Conservation (phyloP, 2,329 filamentous ascomycete genomes). For the Dactylellina parvicollis region DNA sequence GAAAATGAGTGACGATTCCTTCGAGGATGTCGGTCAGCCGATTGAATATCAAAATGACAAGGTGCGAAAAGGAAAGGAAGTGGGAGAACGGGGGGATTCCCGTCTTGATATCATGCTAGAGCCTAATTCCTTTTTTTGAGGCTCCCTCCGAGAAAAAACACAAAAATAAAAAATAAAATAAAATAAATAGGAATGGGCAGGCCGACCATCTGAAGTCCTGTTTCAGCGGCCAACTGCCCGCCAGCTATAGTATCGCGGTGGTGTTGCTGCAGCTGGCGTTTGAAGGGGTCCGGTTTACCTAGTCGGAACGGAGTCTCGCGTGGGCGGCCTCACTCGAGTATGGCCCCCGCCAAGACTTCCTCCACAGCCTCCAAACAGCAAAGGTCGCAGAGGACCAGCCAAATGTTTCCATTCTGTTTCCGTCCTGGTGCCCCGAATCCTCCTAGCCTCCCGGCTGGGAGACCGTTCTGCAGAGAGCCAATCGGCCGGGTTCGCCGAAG, state of each 20-base stretch:
- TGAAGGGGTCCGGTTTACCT: slow-evolving; percentile 43
- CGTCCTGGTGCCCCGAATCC: neutral
- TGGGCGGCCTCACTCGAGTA: neutral
- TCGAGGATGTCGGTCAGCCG: slow-evolving; percentile 32
- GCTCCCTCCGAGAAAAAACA: too few relatives aligned
- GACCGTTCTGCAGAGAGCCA: neutral
- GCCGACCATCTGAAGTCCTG: slow-evolving; percentile 7
- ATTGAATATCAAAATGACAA: slow-evolving; percentile 21
- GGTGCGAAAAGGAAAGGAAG: slow-evolving; percentile 8
- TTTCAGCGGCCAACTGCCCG: slow-evolving; percentile 22
- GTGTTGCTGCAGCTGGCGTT: slow-evolving; percentile 38
- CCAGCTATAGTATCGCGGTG: neutral
- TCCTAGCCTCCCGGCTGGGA: neutral
- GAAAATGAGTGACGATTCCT: slow-evolving; percentile 40
- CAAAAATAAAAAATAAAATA: too few relatives aligned
- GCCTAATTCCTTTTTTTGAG: slow-evolving; percentile 9
- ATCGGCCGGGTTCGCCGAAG: neutral
- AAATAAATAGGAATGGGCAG: too few relatives aligned
- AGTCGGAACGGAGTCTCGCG: slow-evolving; percentile 30
- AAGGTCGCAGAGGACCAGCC: slow-evolving; percentile 18
- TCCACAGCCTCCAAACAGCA: slow-evolving; percentile 26
- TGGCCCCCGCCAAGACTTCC: slow-evolving; percentile 34
- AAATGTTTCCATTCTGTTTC: slow-evolving; percentile 42
- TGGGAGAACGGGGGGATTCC: slow-evolving; percentile 7
- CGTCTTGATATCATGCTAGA: slow-evolving; percentile 40